A percentile compares a stretch with the other conserved stretches of the same genome.
Evolutionary conservation across 2,329 filamentous ascomycete genomes (phyloP).

Genomic region (Pyrenochaeta sp.): DNA sequence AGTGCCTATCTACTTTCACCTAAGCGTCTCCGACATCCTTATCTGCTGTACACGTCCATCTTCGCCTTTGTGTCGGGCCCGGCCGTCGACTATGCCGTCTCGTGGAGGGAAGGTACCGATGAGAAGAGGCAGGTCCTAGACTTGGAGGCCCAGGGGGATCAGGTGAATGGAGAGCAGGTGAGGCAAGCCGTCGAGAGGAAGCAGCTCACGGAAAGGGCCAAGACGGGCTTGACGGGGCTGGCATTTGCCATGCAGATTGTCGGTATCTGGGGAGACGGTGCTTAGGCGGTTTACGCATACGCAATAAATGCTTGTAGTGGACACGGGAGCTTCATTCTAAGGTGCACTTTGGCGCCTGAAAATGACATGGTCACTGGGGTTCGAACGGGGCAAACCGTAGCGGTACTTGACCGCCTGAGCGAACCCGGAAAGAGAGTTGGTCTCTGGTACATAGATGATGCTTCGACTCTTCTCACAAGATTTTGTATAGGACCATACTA

Average conservation of each 20-base stretch:
- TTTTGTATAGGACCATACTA: slow-evolving; percentile 1
- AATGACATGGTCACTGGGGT: background rate
- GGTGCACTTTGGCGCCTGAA: too few species aligned
- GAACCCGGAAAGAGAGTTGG: slow-evolving; percentile 57
- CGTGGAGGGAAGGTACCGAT: slow-evolving; percentile 28
- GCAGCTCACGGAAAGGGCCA: slow-evolving; percentile 53
- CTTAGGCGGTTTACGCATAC: slow-evolving; percentile 15
- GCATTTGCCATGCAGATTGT: slow-evolving; percentile 59
- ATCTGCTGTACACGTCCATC: slow-evolving; percentile 84
- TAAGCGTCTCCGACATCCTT: slow-evolving; percentile 79
- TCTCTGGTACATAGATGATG: slow-evolving; percentile 22
- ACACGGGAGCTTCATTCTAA: background rate
- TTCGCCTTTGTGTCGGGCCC: slow-evolving; percentile 63
- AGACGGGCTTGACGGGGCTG: slow-evolving; percentile 52
- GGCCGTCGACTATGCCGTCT: slow-evolving; percentile 49
- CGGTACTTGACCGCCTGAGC: slow-evolving; percentile 25
- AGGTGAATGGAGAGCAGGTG: slow-evolving; percentile 61
- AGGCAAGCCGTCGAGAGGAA: slow-evolving; percentile 55
- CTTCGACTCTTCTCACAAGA: slow-evolving; percentile 2
- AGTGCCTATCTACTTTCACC: slow-evolving; percentile 82
- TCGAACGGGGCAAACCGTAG: background rate
- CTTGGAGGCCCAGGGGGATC: slow-evolving; percentile 48
- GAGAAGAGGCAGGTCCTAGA: slow-evolving; percentile 36
- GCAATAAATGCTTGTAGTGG: background rate
- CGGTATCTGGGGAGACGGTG: slow-evolving; percentile 60